These are phyloP conservation scores for Sporothrix sp. DNA, from an alignment of 2,329 filamentous ascomycete species.

Conservation along the genomic window DNA sequence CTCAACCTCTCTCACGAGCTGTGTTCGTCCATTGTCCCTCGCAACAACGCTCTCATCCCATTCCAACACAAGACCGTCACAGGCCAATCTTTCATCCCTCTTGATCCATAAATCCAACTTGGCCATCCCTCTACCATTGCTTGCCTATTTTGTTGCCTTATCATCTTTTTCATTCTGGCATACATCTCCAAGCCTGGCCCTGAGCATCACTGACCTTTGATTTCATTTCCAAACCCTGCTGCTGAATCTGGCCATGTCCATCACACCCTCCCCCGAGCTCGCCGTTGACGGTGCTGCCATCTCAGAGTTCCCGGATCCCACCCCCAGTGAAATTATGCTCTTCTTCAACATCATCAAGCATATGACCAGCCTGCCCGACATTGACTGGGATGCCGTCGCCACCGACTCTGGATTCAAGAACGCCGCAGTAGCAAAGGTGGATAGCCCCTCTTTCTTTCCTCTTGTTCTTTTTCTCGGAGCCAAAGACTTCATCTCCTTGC, in stretches of 20 bases:
- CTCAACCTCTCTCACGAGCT: background rate
- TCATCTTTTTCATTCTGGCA: too few species aligned
- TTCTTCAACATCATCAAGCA: slow-evolving; percentile 37
- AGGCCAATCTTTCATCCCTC: too few species aligned
- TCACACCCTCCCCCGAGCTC: background rate
- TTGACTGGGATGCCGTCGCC: slow-evolving; percentile 41
- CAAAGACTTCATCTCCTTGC: too few species aligned
- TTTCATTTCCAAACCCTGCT: too few species aligned
- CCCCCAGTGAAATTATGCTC: slow-evolving; percentile 32
- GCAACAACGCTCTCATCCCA: too few species aligned
- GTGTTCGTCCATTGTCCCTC: background rate
- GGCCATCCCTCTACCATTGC: too few species aligned
- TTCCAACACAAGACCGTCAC: too few species aligned
- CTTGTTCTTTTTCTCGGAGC: too few species aligned
- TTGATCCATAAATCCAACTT: too few species aligned
- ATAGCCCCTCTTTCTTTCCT: slow-evolving; percentile 1
- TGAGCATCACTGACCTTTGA: too few species aligned
- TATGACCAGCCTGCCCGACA: slow-evolving; percentile 32
- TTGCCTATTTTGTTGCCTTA: too few species aligned
- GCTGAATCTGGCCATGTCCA: background rate
- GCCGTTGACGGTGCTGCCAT: background rate
- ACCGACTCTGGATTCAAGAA: slow-evolving; percentile 34
- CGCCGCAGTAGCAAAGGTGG: slow-evolving; percentile 36
- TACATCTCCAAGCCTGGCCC: too few species aligned
- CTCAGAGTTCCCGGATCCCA: slow-evolving; percentile 25